phyloP scores from a whole-genome alignment of 495 filamentous ascomycete species.

The Corynascus novoguineensis region DNA sequence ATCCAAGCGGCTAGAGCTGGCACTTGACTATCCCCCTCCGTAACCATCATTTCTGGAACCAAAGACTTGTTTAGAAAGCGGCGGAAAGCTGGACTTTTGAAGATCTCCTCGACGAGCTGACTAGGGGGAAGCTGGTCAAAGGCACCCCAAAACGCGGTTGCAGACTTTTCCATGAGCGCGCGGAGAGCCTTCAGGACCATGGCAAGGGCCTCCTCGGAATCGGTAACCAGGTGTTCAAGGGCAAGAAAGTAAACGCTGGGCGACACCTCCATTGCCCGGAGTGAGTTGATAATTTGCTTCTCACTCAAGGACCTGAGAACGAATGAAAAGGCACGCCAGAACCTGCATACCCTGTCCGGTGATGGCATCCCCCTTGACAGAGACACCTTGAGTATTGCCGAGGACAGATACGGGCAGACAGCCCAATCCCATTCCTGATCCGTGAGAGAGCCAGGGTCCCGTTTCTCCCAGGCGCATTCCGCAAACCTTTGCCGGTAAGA shows the following conservation, averaged over 20 bases:
- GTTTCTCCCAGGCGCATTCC: slow-evolving; percentile 57
- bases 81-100: slow-evolving; percentile 63
- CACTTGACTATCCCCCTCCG: slow-evolving; percentile 53
- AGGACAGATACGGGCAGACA: slow-evolving; percentile 58
- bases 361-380: slow-evolving; percentile 11
- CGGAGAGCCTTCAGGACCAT: slow-evolving; percentile 61
- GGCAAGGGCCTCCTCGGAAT: slow-evolving; percentile 52
- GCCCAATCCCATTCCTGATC: slow-evolving; percentile 76
- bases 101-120: slow-evolving; percentile 67
- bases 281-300: slow-evolving; percentile 66
- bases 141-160: slow-evolving; percentile 78
- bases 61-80: slow-evolving; percentile 53
- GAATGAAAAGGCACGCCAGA: slow-evolving; percentile 69
- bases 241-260: slow-evolving; percentile 67
- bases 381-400: slow-evolving; percentile 32
- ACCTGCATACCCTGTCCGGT: slow-evolving; percentile 46
- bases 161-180: slow-evolving; percentile 62
- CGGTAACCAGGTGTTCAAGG: slow-evolving; percentile 64
- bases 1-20: slow-evolving; percentile 60
- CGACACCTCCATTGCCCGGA: slow-evolving; percentile 68
- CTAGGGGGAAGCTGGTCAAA: slow-evolving; percentile 72
- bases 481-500: slow-evolving; percentile 61
- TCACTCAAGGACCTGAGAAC: slow-evolving; percentile 68
- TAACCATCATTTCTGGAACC: slow-evolving; percentile 49
- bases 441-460: slow-evolving; percentile 48